Evolutionary conservation across 257 asterid genomes (phyloP).

Genomic region (Solanum rostratum): DNA sequence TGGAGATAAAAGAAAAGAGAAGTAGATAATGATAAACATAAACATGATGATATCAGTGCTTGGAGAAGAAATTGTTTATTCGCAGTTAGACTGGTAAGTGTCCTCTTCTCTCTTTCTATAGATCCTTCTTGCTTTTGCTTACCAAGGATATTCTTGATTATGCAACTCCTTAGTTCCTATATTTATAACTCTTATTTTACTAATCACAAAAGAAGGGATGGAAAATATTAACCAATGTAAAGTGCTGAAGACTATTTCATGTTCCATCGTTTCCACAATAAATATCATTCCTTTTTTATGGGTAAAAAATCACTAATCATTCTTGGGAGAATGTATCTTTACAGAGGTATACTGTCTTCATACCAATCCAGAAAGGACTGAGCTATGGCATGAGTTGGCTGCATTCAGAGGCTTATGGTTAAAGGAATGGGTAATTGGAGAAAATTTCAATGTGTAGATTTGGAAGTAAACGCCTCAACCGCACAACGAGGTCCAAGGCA

Average conservation of each 20-base stretch:
- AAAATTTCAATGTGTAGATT: not conserved
- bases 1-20: not conserved
- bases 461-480: not conserved
- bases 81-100: not conserved
- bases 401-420: not conserved
- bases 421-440: not conserved
- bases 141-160: not conserved
- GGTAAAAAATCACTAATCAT: not conserved
- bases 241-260: not conserved
- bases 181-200: not conserved
- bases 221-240: not conserved
- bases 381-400: not conserved
- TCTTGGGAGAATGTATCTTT: not conserved
- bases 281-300: not conserved
- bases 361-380: not conserved
- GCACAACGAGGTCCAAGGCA: not conserved
- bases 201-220: not conserved
- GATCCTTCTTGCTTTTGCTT: not conserved
- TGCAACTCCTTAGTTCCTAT: not conserved
- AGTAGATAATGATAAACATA: not conserved
- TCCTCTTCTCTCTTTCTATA: not conserved
- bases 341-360: not conserved
- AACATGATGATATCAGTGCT: not conserved
- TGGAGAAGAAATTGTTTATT: not conserved
- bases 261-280: not conserved